Base-by-base conservation (phyloP, 169 alveolate species). In the Eimeria praecox region DNA sequence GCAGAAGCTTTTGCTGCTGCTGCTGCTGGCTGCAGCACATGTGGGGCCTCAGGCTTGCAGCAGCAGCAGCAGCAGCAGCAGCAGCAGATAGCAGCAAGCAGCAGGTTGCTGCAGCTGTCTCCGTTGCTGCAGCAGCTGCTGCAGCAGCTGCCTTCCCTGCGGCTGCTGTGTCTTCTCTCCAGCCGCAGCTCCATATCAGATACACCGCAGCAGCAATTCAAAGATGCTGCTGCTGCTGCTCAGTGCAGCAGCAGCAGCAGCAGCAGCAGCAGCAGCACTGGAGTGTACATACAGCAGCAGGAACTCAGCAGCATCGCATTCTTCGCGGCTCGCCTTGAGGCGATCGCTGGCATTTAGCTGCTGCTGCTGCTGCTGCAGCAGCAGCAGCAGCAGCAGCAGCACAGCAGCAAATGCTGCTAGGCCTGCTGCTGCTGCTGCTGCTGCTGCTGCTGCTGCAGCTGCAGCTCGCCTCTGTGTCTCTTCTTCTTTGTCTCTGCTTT, bases 21-120 rank as follows among this genome's bases (percentile, higher is more conserved):
- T 83, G 92, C 91, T 33, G 64, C 86, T 75, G 86, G 56, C 59
- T 75, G 66, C 46, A 69, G 78, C 78, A 33, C 33, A 0, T 69
- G 42, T 62, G 56, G 62, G 24, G 42, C 1, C 62, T 3, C 38
- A 2, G 75, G 49, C 78, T 38, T 56, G 40, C 90, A 56, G 69
- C 33, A 59, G 82, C 88, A 44, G 95, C 87, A 80, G 88, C 66
- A 40, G 40, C 62, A 54, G 82, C 42, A 75, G 89, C 87, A 49
- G 95, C 86, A 92, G 88, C 66, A 40, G 42, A 44, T 46, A 40
- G 94, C 93, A 35, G 82, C 82, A 30, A 52, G 90, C 87, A 91
- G 90, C 71, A 54, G 33, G 35, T 54, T 42, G 38, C 14, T 40
- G 33, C 44, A 0, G 89, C 73, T 54, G 66, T 69, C 62, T 52